phyloP scores from a whole-genome alignment of 2,329 filamentous ascomycete genomes.

The Colletotrichum noveboracense region DNA sequence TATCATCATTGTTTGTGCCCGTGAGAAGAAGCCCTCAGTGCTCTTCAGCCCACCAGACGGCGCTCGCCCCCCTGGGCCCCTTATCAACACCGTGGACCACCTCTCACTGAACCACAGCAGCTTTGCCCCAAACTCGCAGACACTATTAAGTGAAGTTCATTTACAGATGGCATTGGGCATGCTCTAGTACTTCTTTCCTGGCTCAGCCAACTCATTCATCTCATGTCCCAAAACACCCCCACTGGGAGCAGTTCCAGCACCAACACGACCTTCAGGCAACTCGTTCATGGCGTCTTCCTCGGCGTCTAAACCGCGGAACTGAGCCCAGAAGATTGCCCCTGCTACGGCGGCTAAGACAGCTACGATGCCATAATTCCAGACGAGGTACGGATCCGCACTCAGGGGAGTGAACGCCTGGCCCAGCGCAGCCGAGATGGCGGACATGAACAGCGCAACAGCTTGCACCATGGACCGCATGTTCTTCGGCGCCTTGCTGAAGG shows the following conservation, averaged over 20 bases:
- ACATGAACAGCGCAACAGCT: conserved; percentile 71
- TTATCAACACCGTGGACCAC: neutral
- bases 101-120: neutral
- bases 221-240: neutral
- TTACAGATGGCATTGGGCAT: neutral
- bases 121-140: neutral
- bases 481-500: conserved; percentile 76
- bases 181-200: neutral
- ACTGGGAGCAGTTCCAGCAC: neutral
- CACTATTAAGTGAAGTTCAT: neutral
- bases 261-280: conserved; percentile 40
- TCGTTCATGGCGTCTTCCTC: conserved; percentile 73
- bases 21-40: neutral
- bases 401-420: conserved; percentile 60
- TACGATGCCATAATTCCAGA: conserved; percentile 76
- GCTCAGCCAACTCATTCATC: neutral
- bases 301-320: conserved; percentile 65
- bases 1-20: neutral
- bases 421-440: conserved; percentile 70
- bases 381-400: conserved; percentile 65
- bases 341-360: conserved; percentile 69
- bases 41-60: neutral
- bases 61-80: neutral
- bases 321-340: conserved; percentile 72
- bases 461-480: conserved; percentile 80